Evolutionary conservation across 2,329 filamentous ascomycete genomes (phyloP), one percentile per base, ranked within the genome.

Genomic region (Chaetomiaceae sp.): DNA sequence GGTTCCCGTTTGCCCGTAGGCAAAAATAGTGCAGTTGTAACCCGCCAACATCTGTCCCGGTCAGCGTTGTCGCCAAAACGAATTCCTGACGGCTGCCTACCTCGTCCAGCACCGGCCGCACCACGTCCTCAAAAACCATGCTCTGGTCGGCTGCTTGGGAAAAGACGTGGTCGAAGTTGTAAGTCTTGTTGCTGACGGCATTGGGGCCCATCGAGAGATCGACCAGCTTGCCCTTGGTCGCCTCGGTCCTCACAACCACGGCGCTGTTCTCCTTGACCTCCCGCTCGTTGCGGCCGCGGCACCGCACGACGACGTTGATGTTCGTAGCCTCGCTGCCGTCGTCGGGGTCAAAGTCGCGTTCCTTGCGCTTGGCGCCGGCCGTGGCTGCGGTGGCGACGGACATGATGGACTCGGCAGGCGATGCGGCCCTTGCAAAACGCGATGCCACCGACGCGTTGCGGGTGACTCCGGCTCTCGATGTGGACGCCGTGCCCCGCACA

Each of bases 21-120:
- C 93, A 60, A 98, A 98, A 50, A 98, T 95, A 5, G 93, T 98
- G 69, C 93, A 98, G 65, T 98, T 98, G 70, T 88, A 97, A 42
- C 93, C 93, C 19, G 83, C 78, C 34, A 98, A 77, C 75, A 97
- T 95, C 88, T 95, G 38, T 6, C 22, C 15, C 39, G 6, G 48
- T 33, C 17, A 48, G 38, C 20, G 9, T 19, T 41, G 24, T 39
- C 33, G 51, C 43, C 18, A 19, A 14, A 29, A 6, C 29, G 24
- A 26, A 4, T 20, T 10, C 2, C 10, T 17, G 24, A 7, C 12
- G 30, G 7, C 19, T 11, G 60, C 75, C 56, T 65, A 94, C 89
- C 77, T 98, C 90, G 57, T 95, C 88, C 27, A 98, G 63, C 47
- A 98, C 91, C 0, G 94, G 94, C 54, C 84, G 82, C 14, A 97